These are phyloP conservation scores for Perilla frutescens DNA, from an alignment of 257 asterid species.

Conservation along the genomic window DNA sequence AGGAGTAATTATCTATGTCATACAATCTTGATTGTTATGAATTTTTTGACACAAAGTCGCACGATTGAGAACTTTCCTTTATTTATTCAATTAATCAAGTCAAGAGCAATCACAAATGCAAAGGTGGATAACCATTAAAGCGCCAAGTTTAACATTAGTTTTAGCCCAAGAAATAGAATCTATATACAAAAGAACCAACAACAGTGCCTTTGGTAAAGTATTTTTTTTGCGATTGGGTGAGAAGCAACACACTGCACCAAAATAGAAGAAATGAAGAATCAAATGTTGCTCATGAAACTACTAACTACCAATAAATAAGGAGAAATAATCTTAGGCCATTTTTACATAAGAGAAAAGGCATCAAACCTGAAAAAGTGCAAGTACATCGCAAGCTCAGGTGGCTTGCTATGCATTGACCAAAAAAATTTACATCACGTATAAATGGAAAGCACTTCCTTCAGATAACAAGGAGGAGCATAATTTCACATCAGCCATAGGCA, in stretches of 20 bases:
- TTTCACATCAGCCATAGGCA: constrained; percentile 29
- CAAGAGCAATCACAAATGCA: too few relatives aligned
- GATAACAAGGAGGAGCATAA: constrained; percentile 6
- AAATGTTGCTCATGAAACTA: neutral
- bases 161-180: too few relatives aligned
- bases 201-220: constrained; percentile 39
- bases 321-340: neutral
- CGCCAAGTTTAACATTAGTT: too few relatives aligned
- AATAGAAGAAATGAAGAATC: constrained; percentile 10
- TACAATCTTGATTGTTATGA: too few relatives aligned
- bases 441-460: constrained; percentile 46
- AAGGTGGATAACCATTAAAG: too few relatives aligned
- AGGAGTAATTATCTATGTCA: too few relatives aligned
- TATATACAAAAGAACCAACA: neutral
- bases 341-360: neutral
- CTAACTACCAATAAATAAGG: neutral
- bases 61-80: too few relatives aligned
- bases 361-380: constrained; percentile 55
- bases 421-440: constrained; percentile 46
- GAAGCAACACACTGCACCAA: constrained; percentile 49
- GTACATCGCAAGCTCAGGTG: constrained; percentile 45
- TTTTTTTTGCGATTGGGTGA: constrained; percentile 43
- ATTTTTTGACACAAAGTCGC: too few relatives aligned
- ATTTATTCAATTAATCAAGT: too few relatives aligned
- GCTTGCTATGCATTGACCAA: constrained; percentile 44